A percentile compares a stretch with the other conserved stretches of the same genome.
These are phyloP conservation scores for Sungouiella blattae DNA, from an alignment of 805 yeast species.

Conservation along the genomic window DNA sequence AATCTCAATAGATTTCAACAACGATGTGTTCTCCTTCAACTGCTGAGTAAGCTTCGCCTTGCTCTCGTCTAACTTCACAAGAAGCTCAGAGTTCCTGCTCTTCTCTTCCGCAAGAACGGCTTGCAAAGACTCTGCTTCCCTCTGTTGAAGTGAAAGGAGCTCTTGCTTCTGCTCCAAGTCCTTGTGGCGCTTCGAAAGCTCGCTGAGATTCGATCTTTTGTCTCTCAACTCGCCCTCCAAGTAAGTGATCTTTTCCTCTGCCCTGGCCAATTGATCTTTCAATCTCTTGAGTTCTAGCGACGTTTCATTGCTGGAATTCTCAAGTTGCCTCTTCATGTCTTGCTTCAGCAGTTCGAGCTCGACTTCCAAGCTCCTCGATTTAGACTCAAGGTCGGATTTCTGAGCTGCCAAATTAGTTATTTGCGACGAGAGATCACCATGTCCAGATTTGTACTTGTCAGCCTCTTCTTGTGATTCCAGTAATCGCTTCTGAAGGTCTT, in stretches of 20 bases:
- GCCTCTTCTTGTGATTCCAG: neutral
- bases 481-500: neutral
- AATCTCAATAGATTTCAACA: conserved; percentile 10
- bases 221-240: conserved; percentile 4
- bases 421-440: neutral
- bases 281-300: neutral
- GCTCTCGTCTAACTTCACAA: conserved; percentile 3
- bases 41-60: conserved; percentile 3
- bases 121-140: neutral
- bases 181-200: conserved; percentile 1
- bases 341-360: neutral
- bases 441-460: neutral
- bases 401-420: neutral
- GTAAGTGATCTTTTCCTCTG: conserved; percentile 1
- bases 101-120: neutral
- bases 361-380: neutral
- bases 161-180: conserved; percentile 1
- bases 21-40: conserved; percentile 6
- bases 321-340: conserved; percentile 1
- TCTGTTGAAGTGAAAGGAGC: neutral
- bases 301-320: neutral
- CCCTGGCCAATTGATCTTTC: neutral
- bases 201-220: neutral
- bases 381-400: neutral
- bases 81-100: neutral